Base-by-base conservation (phyloP, 1,139 yeast species). In the Scheffersomyces lignicola region DNA sequence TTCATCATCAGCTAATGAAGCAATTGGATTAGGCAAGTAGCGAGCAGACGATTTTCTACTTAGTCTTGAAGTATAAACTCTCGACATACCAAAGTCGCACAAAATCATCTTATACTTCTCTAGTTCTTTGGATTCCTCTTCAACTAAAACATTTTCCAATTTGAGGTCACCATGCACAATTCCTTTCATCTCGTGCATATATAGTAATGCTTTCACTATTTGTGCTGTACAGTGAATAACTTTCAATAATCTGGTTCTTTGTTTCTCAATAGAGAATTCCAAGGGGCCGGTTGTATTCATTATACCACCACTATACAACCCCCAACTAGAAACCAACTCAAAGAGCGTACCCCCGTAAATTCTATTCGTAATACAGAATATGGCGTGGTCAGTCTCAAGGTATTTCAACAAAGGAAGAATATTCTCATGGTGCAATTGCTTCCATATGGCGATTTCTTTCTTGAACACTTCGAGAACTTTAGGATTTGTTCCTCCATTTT, bases 131-230 rank as follows among this genome's bases (percentile, higher is more conserved):
- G 16, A 12, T 43, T 60, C 43, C 17, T 60, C 57, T 35, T 78
- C 80, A 22, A 87, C 61, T 35, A 90, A 62, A 39, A 94, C 85
- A 52, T 90, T 90, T 51, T 90, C 97, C 34, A 89, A 67, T 57
- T 90, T 90, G 29, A 90, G 64, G 59, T 90, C 97, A 2, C 97
- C 95, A 54, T 90, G 97, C 7, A 84, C 90, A 22, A 87, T 72
- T 4, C 82, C 83, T 40, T 70, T 65, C 9, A 73, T 73, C 22
- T 58, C 58, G 56, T 90, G 97, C 77, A 90, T 71, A 54, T 85
- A 87, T 28, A 60, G 48, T 26, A 90, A 56, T 0, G 88, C 96
- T 12, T 68, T 60, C 3, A 78, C 72, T 3, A 87, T 68, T 47
- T 85, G 89, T 23, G 56, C 49, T 1, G 43, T 30, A 37, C 48